Conservation (phyloP, 345 rosid genomes). For the Brassica carinata region DNA sequence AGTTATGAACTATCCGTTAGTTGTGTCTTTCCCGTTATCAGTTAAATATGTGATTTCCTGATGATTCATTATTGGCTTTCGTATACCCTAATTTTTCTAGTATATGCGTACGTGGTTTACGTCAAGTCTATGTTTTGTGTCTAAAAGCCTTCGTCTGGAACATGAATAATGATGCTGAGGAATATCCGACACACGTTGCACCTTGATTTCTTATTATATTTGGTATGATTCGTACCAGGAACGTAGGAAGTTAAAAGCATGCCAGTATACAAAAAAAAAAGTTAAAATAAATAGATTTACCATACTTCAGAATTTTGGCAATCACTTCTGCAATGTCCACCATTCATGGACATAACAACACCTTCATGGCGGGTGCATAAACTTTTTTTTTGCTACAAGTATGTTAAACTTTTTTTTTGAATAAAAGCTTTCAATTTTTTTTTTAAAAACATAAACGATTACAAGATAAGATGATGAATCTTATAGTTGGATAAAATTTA, state of each 20-base stretch:
- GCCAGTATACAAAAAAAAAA: too few species aligned
- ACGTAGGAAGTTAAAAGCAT: background rate
- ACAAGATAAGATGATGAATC: too few species aligned
- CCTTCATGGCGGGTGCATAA: too few species aligned
- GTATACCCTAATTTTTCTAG: background rate
- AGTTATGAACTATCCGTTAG: background rate
- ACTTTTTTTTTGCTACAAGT: too few species aligned
- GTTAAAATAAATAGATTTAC: too few species aligned
- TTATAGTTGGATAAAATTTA: too few species aligned
- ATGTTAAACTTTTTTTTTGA: too few species aligned
- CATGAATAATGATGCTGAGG: constrained; percentile 26
- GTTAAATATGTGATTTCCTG: background rate
- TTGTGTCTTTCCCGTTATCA: background rate
- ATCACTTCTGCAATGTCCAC: too few species aligned
- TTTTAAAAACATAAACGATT: too few species aligned
- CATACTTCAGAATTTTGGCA: too few species aligned
- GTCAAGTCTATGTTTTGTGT: constrained; percentile 22
- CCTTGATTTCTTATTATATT: constrained; percentile 25
- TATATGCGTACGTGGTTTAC: constrained; percentile 31
- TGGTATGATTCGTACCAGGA: constrained; percentile 16
- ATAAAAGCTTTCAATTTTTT: too few species aligned
- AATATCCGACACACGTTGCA: constrained; percentile 2
- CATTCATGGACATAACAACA: too few species aligned
- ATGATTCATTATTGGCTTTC: background rate
- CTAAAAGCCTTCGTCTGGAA: background rate